These are phyloP conservation scores for Phytophthora rubi DNA, from an alignment of 352 stramenopile genomes.

Conservation along the genomic window DNA sequence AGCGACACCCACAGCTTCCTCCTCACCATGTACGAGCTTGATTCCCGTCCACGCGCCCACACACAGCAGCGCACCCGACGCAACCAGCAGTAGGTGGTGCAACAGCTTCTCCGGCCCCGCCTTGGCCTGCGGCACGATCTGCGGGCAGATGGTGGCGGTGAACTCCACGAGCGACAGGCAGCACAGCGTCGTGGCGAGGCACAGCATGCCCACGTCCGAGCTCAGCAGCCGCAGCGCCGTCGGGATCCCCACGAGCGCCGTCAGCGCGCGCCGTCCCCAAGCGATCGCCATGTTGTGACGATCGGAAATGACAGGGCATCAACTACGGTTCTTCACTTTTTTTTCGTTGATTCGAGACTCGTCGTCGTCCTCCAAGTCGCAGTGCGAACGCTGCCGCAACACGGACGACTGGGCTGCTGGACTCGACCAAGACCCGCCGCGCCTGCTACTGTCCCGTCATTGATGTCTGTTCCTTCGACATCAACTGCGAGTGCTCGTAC, in stretches of 20 bases:
- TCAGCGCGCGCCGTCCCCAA: conserved; percentile 64
- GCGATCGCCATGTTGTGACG: conserved; percentile 43
- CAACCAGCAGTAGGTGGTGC: conserved; percentile 41
- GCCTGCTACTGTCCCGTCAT: conserved; percentile 60
- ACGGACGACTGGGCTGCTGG: conserved; percentile 49
- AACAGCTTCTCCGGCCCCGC: conserved; percentile 5
- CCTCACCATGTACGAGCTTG: conserved; percentile 42
- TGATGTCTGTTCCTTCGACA: conserved; percentile 47
- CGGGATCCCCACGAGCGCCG: conserved; percentile 64
- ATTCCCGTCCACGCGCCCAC: conserved; percentile 43
- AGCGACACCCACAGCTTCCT: not conserved
- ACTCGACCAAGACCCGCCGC: conserved; percentile 38
- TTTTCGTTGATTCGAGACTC: not conserved
- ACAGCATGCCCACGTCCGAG: conserved; percentile 54
- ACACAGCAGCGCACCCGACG: conserved; percentile 35
- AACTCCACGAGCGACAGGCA: conserved; percentile 69
- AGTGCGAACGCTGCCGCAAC: conserved; percentile 66
- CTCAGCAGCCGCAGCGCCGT: conserved; percentile 60
- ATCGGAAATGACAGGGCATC: conserved; percentile 28
- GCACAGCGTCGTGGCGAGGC: conserved; percentile 58
- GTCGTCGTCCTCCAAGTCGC: conserved; percentile 21
- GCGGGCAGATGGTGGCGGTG: conserved; percentile 49
- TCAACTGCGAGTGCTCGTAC: conserved; percentile 56
- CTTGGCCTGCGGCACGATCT: conserved; percentile 43
- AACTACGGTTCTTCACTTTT: not conserved